Conservation (phyloP, 108 stramenopile genomes). For the Conticribra guillardii region DNA sequence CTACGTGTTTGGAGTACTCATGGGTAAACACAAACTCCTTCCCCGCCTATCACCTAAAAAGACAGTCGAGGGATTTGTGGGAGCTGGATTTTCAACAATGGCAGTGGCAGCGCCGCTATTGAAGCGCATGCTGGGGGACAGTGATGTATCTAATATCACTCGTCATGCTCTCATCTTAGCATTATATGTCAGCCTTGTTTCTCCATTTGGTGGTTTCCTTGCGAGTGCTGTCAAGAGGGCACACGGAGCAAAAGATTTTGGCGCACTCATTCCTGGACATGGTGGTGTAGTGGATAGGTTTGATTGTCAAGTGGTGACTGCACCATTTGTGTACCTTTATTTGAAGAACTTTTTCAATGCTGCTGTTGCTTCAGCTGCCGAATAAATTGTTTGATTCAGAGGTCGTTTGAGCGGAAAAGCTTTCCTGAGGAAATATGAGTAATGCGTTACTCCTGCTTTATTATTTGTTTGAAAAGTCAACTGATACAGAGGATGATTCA, state of each 20-base stretch:
- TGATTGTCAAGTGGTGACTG: constrained; percentile 95
- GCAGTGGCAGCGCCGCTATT: constrained; percentile 38
- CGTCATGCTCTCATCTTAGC: constrained; percentile 82
- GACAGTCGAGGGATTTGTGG: constrained; percentile 97
- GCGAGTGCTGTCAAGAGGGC: constrained; percentile 97
- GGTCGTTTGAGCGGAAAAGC: too few species aligned
- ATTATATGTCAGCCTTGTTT: constrained; percentile 89
- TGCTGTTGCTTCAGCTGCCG: background rate
- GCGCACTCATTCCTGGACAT: constrained; percentile 94
- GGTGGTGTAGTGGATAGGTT: constrained; percentile 98
- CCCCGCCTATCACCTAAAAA: constrained; percentile 92
- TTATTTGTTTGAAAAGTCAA: too few species aligned
- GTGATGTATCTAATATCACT: constrained; percentile 18
- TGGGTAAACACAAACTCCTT: constrained; percentile 80
- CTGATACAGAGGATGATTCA: too few species aligned
- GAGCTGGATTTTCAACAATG: constrained; percentile 87
- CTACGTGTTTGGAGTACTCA: constrained; percentile 83
- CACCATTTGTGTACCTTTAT: constrained; percentile 87
- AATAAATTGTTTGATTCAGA: too few species aligned
- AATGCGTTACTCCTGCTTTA: too few species aligned
- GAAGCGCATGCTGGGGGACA: constrained; percentile 15
- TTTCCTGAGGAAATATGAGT: too few species aligned
- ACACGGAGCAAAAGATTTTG: constrained; percentile 97
- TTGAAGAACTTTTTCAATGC: constrained; percentile 26
- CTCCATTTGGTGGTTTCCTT: constrained; percentile 98